phyloP scores from a whole-genome alignment of 2,329 filamentous ascomycete species.

The Sporothrix luriei region DNA sequence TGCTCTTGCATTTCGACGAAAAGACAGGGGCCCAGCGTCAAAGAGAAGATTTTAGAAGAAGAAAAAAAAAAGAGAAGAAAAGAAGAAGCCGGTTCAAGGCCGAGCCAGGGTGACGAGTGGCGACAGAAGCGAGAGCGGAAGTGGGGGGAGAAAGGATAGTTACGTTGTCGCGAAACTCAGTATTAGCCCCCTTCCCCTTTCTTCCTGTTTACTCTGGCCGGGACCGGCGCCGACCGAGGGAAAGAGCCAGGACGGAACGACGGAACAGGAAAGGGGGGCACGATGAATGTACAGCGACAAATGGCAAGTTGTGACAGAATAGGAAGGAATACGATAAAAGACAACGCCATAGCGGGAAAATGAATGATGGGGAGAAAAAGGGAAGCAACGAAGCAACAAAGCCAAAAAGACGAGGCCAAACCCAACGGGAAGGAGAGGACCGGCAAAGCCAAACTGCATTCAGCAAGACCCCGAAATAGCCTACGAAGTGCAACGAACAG shows the following conservation, averaged over 20 bases:
- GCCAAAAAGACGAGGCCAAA: background rate
- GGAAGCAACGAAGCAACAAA: slow-evolving; percentile 4
- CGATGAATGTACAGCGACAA: slow-evolving; percentile 12
- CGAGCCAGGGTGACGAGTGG: background rate
- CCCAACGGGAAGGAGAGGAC: slow-evolving; percentile 12
- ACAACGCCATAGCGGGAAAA: slow-evolving; percentile 1
- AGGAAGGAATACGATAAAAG: slow-evolving; percentile 9
- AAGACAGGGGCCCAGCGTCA: background rate
- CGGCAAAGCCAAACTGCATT: slow-evolving; percentile 9
- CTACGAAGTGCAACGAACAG: background rate
- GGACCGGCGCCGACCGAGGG: slow-evolving; percentile 19
- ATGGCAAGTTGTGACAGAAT: background rate
- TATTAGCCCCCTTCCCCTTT: background rate
- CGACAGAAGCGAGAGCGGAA: slow-evolving; percentile 3
- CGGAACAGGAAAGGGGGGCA: slow-evolving; percentile 21
- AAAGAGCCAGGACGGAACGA: slow-evolving; percentile 7
- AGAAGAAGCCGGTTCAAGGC: slow-evolving; percentile 10
- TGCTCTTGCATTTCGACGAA: background rate
- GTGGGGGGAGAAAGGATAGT: background rate
- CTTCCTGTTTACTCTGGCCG: background rate
- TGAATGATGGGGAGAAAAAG: background rate
- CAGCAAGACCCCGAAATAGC: slow-evolving; percentile 13
- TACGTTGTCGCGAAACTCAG: slow-evolving; percentile 11
- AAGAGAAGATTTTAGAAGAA: background rate
- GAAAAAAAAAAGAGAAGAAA: slow-evolving; percentile 5